Conservation (phyloP, 805 yeast genomes). For the Yamadazyma olivae region DNA sequence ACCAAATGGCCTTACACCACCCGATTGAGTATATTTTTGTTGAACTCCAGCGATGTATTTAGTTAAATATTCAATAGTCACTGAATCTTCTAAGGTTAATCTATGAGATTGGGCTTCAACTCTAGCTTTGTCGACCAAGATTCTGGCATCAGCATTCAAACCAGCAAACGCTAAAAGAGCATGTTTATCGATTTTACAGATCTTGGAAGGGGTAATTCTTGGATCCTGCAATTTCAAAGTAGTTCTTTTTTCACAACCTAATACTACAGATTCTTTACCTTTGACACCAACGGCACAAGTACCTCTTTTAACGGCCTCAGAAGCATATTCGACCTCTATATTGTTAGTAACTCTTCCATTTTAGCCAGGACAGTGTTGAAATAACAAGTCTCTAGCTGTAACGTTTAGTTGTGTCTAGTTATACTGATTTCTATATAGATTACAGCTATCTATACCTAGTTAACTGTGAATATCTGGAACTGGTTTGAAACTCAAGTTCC, state of each 20-base stretch:
- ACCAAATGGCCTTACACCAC: constrained; percentile 98
- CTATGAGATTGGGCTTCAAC: constrained; percentile 95
- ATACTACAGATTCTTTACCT: constrained; percentile 82
- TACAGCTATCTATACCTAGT: too few relatives aligned
- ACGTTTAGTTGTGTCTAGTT: neutral
- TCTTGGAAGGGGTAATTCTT: constrained; percentile 91
- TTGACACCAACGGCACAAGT: constrained; percentile 98
- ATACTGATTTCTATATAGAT: too few relatives aligned
- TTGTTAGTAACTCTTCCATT: constrained; percentile 25
- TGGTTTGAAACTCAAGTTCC: too few relatives aligned
- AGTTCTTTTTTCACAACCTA: constrained; percentile 96
- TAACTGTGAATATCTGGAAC: too few relatives aligned
- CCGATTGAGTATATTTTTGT: constrained; percentile 94
- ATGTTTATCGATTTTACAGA: constrained; percentile 87
- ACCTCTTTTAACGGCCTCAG: constrained; percentile 97
- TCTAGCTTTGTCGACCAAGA: constrained; percentile 91
- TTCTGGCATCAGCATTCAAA: constrained; percentile 96
- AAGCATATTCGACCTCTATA: constrained; percentile 90
- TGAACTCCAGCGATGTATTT: constrained; percentile 97
- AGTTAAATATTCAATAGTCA: constrained; percentile 85
- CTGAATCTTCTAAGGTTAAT: constrained; percentile 93
- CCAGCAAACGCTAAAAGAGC: constrained; percentile 95
- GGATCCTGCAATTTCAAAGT: constrained; percentile 95
- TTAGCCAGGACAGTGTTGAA: neutral
- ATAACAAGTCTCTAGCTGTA: too few relatives aligned